Evolutionary conservation across 2,329 filamentous ascomycete species (phyloP), one percentile per base, ranked within the genome.

Genomic region (Xylaria sp.): DNA sequence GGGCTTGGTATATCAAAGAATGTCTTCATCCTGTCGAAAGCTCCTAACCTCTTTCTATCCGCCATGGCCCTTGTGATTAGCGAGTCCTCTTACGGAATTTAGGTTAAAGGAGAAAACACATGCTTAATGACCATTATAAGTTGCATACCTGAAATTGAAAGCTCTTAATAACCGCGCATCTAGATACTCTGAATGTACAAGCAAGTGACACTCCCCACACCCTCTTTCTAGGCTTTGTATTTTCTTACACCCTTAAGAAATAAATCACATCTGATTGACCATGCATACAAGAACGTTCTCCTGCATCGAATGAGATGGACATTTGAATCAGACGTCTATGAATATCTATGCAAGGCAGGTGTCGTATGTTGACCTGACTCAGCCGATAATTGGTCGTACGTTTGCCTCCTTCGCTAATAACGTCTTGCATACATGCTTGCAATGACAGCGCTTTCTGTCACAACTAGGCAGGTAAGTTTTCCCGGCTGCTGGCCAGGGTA

Each of bases 181-280:
- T 19, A 56, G 11, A 50, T 14, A n/a, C 31, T 15, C 12, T 45
- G 14, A 12, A 25, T 42, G 21, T 33, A n/a, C n/a, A n/a, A n/a
- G 23, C 35, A 14, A 8, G 19, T 17, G 9, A 37, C 33, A 14
- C 38, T 31, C 51, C 38, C 37, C 28, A n/a, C 31, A 28, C 33
- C 5, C 17, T 28, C 5, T 11, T 46, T 9, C 14, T 25, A 2
- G 5, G 11, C 14, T n/a, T 23, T 35, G 2, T 11, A 17, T 5
- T 37, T 7, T 19, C 19, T 49, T 31, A 11, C 19, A 37, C 23
- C 19, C 52, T n/a, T n/a, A n/a, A n/a, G n/a, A n/a, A n/a, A n/a
- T n/a, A n/a, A 28, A 42, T 46, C 31, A 61, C 55, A 42, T 35
- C 35, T 50, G 33, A 19, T 28, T 33, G 51, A 28, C n/a, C n/a